Percentiles rank a stretch among this genome's conserved stretches.
These are phyloP conservation scores for Erysimum pusillum DNA, from an alignment of 441 rosid genomes.

Conservation along the genomic window DNA sequence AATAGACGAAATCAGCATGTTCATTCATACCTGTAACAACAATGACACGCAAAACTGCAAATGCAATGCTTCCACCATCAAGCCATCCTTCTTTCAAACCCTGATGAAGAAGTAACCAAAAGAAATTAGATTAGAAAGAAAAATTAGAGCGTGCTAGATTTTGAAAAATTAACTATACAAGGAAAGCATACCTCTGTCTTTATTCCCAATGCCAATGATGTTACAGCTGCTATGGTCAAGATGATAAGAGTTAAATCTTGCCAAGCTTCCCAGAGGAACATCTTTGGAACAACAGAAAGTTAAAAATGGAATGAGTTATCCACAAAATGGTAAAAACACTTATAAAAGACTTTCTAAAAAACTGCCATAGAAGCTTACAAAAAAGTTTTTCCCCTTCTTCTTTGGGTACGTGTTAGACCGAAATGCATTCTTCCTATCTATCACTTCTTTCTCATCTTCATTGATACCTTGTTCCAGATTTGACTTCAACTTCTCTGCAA, in stretches of 20 bases:
- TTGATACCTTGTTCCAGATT: constrained; percentile 71
- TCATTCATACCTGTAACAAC: constrained; percentile 79
- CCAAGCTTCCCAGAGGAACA: constrained; percentile 99
- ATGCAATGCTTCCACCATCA: constrained; percentile 97
- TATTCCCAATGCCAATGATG: constrained; percentile 90
- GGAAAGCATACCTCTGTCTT: constrained; percentile 78
- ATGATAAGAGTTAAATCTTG: constrained; percentile 98
- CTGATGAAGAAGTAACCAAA: constrained; percentile 50
- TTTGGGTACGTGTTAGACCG: constrained; percentile 95
- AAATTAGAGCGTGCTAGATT: background rate
- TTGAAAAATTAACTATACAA: background rate
- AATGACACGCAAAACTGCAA: constrained; percentile 92
- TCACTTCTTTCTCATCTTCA: constrained; percentile 76
- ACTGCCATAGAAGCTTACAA: no score
- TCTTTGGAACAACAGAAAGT: constrained; percentile 53
- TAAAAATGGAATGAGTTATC: constrained; percentile 37
- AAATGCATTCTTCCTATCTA: constrained; percentile 77
- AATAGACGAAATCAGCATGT: no score
- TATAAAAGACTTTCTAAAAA: no score
- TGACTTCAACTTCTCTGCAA: constrained; percentile 73
- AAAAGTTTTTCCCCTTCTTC: constrained; percentile 88
- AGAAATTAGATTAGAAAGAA: no score
- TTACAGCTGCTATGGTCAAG: constrained; percentile 87
- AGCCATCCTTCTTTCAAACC: constrained; percentile 96
- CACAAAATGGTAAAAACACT: constrained; percentile 10